Evolutionary conservation across 108 stramenopile genomes (phyloP).

Genomic region (Discostella stelligeroides): DNA sequence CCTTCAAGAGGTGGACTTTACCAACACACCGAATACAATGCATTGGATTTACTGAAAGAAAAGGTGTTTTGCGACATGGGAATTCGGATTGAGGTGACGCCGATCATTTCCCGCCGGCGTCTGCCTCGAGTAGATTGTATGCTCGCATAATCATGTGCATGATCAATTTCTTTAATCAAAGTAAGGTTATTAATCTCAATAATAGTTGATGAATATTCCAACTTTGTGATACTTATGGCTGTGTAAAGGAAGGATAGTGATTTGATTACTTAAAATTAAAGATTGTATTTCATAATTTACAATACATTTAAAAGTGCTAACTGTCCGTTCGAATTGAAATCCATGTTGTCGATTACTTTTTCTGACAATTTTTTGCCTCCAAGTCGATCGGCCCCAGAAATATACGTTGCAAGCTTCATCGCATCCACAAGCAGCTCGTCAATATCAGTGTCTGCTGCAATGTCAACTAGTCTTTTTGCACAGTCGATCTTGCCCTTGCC

Average conservation of each 20-base stretch:
- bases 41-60: not conserved
- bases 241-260: too few relatives aligned
- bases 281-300: not conserved
- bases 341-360: slow-evolving; percentile 19
- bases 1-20: not conserved
- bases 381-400: slow-evolving; percentile 27
- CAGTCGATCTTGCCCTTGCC: slow-evolving; percentile 61
- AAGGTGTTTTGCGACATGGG: slow-evolving; percentile 6
- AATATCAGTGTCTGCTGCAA: slow-evolving; percentile 26
- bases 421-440: slow-evolving; percentile 37
- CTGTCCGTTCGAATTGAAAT: slow-evolving; percentile 20
- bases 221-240: too few relatives aligned
- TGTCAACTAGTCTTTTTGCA: slow-evolving; percentile 18
- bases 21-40: not conserved
- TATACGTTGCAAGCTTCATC: slow-evolving; percentile 37
- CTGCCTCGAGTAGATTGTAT: not conserved
- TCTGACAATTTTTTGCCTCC: slow-evolving; percentile 22
- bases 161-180: too few relatives aligned
- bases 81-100: not conserved
- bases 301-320: slow-evolving; percentile 15
- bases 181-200: too few relatives aligned
- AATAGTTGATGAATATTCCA: too few relatives aligned
- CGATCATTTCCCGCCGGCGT: slow-evolving; percentile 6
- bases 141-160: too few relatives aligned
- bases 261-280: not conserved